phyloP scores from a whole-genome alignment of 2,329 filamentous ascomycete genomes.

The Fusarium haematococcum region DNA sequence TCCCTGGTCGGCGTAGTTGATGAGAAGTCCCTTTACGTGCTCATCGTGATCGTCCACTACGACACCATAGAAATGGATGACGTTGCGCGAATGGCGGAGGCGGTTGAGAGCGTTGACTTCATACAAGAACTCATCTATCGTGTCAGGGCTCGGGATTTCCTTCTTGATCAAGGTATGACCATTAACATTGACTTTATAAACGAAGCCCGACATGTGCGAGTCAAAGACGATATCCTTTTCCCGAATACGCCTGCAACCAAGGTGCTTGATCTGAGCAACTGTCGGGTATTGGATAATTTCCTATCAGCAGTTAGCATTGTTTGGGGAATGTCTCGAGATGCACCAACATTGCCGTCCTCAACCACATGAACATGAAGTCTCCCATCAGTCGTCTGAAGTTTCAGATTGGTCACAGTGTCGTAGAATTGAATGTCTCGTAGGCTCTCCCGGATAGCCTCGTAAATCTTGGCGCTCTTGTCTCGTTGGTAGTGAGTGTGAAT shows the following conservation, averaged over 20 bases:
- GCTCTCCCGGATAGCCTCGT: slow-evolving; percentile 93
- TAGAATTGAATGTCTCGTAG: slow-evolving; percentile 96
- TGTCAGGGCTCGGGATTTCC: slow-evolving; percentile 95
- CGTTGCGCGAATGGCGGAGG: slow-evolving; percentile 77
- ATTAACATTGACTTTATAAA: slow-evolving; percentile 87
- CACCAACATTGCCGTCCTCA: slow-evolving; percentile 85
- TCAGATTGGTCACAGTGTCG: slow-evolving; percentile 94
- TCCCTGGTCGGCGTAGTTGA: slow-evolving; percentile 87
- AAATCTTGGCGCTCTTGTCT: slow-evolving; percentile 93
- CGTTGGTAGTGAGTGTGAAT: slow-evolving; percentile 83
- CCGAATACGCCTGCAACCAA: slow-evolving; percentile 72
- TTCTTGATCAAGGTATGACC: slow-evolving; percentile 88
- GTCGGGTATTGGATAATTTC: slow-evolving; percentile 92
- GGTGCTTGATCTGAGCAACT: slow-evolving; percentile 77
- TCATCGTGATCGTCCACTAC: slow-evolving; percentile 90
- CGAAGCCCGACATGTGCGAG: slow-evolving; percentile 94
- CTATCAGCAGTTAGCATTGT: slow-evolving; percentile 48
- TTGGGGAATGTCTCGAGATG: not conserved
- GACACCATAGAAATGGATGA: slow-evolving; percentile 89
- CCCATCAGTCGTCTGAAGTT: slow-evolving; percentile 88
- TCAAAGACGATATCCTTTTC: slow-evolving; percentile 87
- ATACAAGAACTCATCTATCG: slow-evolving; percentile 95
- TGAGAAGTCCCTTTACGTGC: slow-evolving; percentile 87
- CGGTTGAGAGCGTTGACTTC: slow-evolving; percentile 94
- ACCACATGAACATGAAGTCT: slow-evolving; percentile 95